Evolutionary conservation across 2,329 filamentous ascomycete species (phyloP), one percentile per base, ranked within the genome.

Genomic region (Trichoderma sp.): DNA sequence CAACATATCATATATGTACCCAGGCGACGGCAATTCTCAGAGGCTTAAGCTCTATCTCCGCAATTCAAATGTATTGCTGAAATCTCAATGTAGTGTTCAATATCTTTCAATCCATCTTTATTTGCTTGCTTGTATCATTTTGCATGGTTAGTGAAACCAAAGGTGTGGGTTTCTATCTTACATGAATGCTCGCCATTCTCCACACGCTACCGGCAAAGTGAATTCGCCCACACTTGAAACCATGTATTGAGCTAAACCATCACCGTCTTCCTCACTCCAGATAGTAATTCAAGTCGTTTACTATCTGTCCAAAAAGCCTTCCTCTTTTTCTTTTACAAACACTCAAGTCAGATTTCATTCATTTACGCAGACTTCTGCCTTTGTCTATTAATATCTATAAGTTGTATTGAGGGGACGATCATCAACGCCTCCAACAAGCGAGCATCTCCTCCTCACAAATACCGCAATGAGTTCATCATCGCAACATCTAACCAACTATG

Each of bases 381-480:
- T 11, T n/a, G 39, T n/a, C 18, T 51, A 3, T 21, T 21, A 3
- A 6, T 21, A 21, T 6, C 9, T 12, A 12, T 6, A 51, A 51
- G 18, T 24, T 53, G 0, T 24, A 14, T 21, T 24, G 21, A 51
- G 4, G 6, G 21, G 6, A 36, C 30, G 11, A 32, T 1, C 24
- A 58, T n/a, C n/a, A 21, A 51, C 43, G 26, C 3, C 14, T 32
- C 34, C 12, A 18, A 26, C 7, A 21, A 51, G 43, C 43, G n/a
- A 21, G 9, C n/a, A 21, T 4, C 43, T 21, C 43, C 43, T 51
- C 43, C 5, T 51, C 6, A 30, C 65, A 69, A 60, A 69, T 69
- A 47, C 65, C 56, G 65, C 65, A 70, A 70, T 70, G 67, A 62
- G 39, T 32, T 70, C 67, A 8, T 14, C 47, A 58, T n/a, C 64